These are phyloP conservation scores for Aspergillus nidulans DNA, from an alignment of 495 filamentous ascomycete species.

Conservation along the genomic window DNA sequence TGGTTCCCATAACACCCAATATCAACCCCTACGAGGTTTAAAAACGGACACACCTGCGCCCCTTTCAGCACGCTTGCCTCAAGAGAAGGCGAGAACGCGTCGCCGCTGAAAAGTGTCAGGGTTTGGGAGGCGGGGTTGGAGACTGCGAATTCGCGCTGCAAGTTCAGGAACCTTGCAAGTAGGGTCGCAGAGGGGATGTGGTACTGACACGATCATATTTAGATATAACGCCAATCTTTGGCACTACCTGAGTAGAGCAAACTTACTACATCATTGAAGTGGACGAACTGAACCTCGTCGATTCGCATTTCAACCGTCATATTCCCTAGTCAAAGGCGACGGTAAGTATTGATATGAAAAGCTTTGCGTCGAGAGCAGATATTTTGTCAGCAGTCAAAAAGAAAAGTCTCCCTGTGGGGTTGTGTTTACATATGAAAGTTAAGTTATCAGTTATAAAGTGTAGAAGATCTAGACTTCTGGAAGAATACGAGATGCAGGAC, in stretches of 20 bases:
- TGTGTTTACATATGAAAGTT: no score
- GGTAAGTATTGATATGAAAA: no score
- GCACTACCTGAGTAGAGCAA: neutral
- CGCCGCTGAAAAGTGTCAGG: slow-evolving; percentile 1
- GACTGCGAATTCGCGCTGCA: slow-evolving; percentile 1
- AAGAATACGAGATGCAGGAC: no score
- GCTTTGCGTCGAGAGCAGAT: neutral
- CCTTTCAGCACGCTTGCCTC: slow-evolving; percentile 2
- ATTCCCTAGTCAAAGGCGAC: neutral
- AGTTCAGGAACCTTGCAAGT: neutral
- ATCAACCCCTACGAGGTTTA: neutral
- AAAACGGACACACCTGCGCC: neutral
- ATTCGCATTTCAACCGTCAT: neutral
- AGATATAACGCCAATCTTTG: neutral
- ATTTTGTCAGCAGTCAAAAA: neutral
- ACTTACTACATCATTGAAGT: slow-evolving; percentile 2
- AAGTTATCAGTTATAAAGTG: no score
- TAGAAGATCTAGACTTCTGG: no score
- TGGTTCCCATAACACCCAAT: slow-evolving; percentile 1
- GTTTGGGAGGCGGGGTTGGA: neutral
- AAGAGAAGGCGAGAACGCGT: neutral
- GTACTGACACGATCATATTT: neutral
- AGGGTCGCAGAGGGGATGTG: neutral
- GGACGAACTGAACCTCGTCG: slow-evolving; percentile 4
- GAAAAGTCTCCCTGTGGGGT: no score